These are phyloP conservation scores for Sugiyamaella sp. DNA, from an alignment of 1,139 yeast species.

Conservation along the genomic window DNA sequence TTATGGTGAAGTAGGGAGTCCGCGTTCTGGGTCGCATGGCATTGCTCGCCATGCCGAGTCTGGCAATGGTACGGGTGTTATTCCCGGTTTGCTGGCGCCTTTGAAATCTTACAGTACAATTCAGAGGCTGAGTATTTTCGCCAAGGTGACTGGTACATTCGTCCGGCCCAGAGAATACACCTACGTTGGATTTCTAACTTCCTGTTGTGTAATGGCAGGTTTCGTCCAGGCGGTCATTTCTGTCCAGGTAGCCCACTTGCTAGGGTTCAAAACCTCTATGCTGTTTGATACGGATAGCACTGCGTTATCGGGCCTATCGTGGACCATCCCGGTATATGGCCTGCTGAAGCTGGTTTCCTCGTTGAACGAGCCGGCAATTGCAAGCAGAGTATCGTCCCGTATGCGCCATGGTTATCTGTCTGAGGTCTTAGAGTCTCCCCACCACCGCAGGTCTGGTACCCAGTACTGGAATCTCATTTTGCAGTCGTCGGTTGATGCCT, in stretches of 20 bases:
- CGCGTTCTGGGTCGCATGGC: not conserved
- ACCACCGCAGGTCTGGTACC: not conserved
- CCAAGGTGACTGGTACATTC: not conserved
- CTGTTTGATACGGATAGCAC: constrained; percentile 16
- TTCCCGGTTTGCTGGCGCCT: no score
- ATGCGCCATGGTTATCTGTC: constrained; percentile 15
- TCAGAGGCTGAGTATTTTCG: no score
- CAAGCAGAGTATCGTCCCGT: constrained; percentile 6
- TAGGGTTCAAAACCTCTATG: constrained; percentile 11
- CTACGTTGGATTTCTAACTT: not conserved
- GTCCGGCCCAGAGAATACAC: not conserved
- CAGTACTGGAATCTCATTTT: not conserved
- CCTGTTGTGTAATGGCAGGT: constrained; percentile 3
- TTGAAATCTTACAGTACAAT: no score
- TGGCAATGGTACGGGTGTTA: no score
- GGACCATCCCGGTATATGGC: constrained; percentile 5
- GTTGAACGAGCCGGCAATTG: constrained; percentile 1
- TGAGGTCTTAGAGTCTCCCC: constrained; percentile 1
- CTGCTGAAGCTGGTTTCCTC: constrained; percentile 2
- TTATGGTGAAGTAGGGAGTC: not conserved
- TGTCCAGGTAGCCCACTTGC: not conserved
- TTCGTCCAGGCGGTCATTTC: constrained; percentile 2
- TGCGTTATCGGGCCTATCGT: not conserved
- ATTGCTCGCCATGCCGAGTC: not conserved
- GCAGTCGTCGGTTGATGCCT: constrained; percentile 1